Evolutionary conservation across 2,329 filamentous ascomycete species (phyloP).

Genomic region (Cladosporium halotolerans): DNA sequence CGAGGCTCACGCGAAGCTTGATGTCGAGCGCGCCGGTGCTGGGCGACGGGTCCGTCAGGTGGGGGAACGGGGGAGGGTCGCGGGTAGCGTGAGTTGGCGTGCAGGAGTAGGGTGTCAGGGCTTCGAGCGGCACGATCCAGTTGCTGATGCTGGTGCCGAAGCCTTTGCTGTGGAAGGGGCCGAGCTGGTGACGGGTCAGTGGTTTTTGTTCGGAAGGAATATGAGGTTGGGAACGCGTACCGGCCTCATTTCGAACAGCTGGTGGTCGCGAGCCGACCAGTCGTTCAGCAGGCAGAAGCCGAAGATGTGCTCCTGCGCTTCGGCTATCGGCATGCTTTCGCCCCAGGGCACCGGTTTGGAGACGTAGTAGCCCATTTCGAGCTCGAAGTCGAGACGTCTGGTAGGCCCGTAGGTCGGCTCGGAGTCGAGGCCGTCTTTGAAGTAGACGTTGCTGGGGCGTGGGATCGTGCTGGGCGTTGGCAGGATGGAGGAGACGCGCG

Average conservation of each 20-base stretch:
- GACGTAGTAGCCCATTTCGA: constrained; percentile 45
- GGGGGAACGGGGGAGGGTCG: constrained; percentile 24
- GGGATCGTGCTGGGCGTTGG: constrained; percentile 29
- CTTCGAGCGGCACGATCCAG: constrained; percentile 57
- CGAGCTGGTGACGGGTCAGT: constrained; percentile 20
- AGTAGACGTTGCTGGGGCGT: constrained; percentile 43
- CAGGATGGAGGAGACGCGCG: constrained; percentile 29
- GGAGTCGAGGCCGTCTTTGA: constrained; percentile 21
- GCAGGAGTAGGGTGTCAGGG: constrained; percentile 39
- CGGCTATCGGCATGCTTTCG: constrained; percentile 32
- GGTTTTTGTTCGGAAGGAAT: constrained; percentile 37
- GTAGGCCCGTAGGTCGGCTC: constrained; percentile 38
- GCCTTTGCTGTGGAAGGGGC: constrained; percentile 54
- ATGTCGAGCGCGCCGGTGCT: constrained; percentile 26
- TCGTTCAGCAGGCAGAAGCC: constrained; percentile 59
- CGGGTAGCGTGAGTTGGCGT: constrained; percentile 20
- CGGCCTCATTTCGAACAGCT: constrained; percentile 7
- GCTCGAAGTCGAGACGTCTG: constrained; percentile 42
- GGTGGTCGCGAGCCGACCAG: constrained; percentile 41
- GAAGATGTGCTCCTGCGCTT: constrained; percentile 52
- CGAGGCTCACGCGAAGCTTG: constrained; percentile 26
- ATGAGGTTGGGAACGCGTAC: neutral
- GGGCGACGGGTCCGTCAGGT: constrained; percentile 21
- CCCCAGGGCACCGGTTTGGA: constrained; percentile 37
- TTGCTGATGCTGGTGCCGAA: constrained; percentile 56